Percentiles rank a stretch among this genome's conserved stretches.
Evolutionary conservation across 139 green algal species (phyloP).

Genomic region (Desmodesmus armatus): DNA sequence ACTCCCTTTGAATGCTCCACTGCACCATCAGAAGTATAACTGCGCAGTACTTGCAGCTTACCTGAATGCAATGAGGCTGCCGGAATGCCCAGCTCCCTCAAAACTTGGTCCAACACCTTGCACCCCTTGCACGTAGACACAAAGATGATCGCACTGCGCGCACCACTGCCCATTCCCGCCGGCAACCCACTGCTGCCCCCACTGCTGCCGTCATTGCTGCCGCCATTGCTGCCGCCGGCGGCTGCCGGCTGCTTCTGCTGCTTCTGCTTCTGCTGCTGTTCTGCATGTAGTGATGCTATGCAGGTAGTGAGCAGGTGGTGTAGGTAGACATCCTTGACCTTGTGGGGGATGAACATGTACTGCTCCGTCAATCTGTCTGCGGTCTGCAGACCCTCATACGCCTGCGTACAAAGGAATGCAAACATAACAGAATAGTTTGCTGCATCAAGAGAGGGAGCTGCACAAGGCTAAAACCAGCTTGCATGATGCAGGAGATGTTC

Average conservation of each 20-base stretch:
- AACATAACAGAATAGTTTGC: too few relatives aligned
- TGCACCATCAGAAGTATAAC: too few relatives aligned
- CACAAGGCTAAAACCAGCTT: too few relatives aligned
- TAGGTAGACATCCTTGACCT: slow-evolving; percentile 99
- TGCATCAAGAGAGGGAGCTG: too few relatives aligned
- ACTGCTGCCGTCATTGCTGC: too few relatives aligned
- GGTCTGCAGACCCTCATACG: slow-evolving; percentile 92
- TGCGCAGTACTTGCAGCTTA: too few relatives aligned
- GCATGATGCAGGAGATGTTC: slow-evolving; percentile 97
- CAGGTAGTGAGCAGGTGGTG: slow-evolving; percentile 79
- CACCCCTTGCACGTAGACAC: slow-evolving; percentile 82
- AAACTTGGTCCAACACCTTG: slow-evolving; percentile 69
- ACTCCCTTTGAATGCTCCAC: too few relatives aligned
- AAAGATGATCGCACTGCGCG: slow-evolving; percentile 95
- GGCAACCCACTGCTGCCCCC: neutral
- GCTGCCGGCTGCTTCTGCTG: slow-evolving; percentile 2
- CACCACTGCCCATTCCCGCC: slow-evolving; percentile 4
- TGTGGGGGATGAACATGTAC: slow-evolving; percentile 95
- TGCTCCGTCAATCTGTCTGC: slow-evolving; percentile 83
- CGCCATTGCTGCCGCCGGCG: too few relatives aligned
- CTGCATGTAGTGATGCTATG: neutral
- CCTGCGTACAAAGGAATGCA: slow-evolving; percentile 59
- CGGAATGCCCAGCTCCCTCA: slow-evolving; percentile 84
- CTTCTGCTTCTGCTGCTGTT: slow-evolving; percentile 7
- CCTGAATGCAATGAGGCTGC: slow-evolving; percentile 71